Base-by-base conservation (phyloP, 2,329 filamentous ascomycete genomes). In the Herpotrichia juniperi region DNA sequence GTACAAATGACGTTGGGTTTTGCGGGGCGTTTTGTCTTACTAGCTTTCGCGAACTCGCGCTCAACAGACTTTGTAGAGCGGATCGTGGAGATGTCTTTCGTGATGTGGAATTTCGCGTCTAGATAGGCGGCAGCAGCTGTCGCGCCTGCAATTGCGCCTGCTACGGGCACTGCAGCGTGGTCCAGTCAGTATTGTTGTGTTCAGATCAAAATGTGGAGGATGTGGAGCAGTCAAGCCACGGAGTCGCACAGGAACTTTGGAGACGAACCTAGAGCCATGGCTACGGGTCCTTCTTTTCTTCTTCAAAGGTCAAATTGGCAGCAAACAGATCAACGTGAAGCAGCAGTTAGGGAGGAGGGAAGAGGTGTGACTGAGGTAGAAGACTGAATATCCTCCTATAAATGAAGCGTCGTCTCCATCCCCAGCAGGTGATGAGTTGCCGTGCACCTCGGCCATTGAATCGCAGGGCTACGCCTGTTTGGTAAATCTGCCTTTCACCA, bases 81-180 rank as follows among this genome's bases (percentile, higher is more conserved):
- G n/a, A 89, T 69, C 6, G 63, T 61, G 0, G 66, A 60, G 14
- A 88, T 57, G 67, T 93, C 89, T 63, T 88, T 84, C 35, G 74
- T 69, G 44, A 92, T 67, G 66, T 89, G 84, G 61, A 83, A 86
- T 75, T 88, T 90, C 48, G 85, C 89, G 64, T 92, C 83, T 39
- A 89, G 74, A 60, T 90, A 90, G 12, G 81, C 79, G 34, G 82
- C 81, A 11, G 76, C 74, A 10, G 76, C 76, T 11, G 62, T 63
- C 8, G 63, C 61, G 44, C 65, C 71, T 45, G 69, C 70, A 55
- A 72, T 59, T 37, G 70, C 70, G 40, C 68, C 68, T 46, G 66
- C 69, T 16, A 72, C 57, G 12, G 69, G 68, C 44, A 58, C 68
- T 71, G 56, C 10, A 32, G 31, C 47, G 30, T 40, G 61, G 32